phyloP scores from a whole-genome alignment of 345 rosid genomes.

The Eucalyptus dawsonii region DNA sequence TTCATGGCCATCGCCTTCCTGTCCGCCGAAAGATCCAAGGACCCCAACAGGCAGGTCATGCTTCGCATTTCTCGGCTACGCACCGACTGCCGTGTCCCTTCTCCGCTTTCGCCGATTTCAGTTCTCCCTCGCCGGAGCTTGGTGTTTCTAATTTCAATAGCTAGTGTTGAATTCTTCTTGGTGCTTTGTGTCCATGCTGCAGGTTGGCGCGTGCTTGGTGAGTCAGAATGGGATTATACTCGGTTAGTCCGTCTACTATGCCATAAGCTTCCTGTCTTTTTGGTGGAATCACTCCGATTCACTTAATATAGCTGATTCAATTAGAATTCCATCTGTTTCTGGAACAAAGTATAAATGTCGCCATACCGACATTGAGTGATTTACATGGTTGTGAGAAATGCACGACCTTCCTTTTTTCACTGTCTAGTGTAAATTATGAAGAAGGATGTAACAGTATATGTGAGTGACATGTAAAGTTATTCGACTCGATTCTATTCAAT shows the following conservation, averaged over 20 bases:
- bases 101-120: neutral
- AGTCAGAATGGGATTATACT: constrained; percentile 80
- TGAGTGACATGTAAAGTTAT: neutral
- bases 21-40: constrained; percentile 83
- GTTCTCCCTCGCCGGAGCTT: neutral
- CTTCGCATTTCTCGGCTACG: neutral
- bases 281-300: neutral
- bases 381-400: neutral
- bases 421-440: neutral
- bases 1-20: constrained; percentile 86
- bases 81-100: neutral
- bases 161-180: neutral
- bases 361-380: neutral
- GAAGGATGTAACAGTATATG: neutral
- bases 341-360: neutral
- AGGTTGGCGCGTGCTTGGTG: constrained; percentile 98
- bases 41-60: constrained; percentile 92
- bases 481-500: neutral
- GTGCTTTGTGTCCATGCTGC: neutral
- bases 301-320: neutral
- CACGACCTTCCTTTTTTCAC: neutral
- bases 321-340: neutral
- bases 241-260: constrained; percentile 29
- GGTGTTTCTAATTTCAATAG: neutral
- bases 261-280: neutral